These are phyloP conservation scores for Fusarium scirpi DNA, from an alignment of 2,329 filamentous ascomycete species.

Conservation along the genomic window DNA sequence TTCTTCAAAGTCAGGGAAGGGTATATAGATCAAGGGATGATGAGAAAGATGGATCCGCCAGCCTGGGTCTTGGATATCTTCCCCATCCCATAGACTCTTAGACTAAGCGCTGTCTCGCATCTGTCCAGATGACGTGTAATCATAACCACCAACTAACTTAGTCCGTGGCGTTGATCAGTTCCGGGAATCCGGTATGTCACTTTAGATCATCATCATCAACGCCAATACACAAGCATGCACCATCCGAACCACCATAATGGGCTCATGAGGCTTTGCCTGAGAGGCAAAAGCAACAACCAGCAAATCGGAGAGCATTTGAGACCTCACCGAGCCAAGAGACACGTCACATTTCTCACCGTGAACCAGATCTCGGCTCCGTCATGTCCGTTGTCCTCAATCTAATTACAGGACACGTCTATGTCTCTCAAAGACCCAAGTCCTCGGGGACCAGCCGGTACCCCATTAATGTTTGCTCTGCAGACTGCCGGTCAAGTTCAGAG, in stretches of 20 bases:
- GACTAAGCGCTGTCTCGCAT: neutral
- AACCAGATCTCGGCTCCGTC: conserved; percentile 7
- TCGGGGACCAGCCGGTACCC: neutral
- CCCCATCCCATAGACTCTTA: neutral
- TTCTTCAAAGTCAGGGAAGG: neutral
- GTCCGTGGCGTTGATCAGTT: conserved; percentile 11
- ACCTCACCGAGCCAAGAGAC: conserved; percentile 11
- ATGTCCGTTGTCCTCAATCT: neutral
- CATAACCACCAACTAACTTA: neutral
- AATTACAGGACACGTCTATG: neutral
- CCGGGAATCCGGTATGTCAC: conserved; percentile 20
- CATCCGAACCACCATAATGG: neutral
- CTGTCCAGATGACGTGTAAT: neutral
- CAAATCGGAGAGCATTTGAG: conserved; percentile 7
- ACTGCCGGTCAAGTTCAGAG: neutral
- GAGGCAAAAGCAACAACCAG: neutral
- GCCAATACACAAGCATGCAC: neutral
- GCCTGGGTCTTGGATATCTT: conserved; percentile 11
- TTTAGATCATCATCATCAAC: neutral
- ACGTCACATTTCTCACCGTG: conserved; percentile 3
- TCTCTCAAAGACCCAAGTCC: neutral
- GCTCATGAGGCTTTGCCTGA: neutral
- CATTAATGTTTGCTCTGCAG: neutral
- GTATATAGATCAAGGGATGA: neutral
- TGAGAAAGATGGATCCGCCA: conserved; percentile 12